Percentiles rank a stretch among this genome's conserved stretches.
Conservation (phyloP, 371 early-diverging fungal genomes). For the Mucor plumbeus region DNA sequence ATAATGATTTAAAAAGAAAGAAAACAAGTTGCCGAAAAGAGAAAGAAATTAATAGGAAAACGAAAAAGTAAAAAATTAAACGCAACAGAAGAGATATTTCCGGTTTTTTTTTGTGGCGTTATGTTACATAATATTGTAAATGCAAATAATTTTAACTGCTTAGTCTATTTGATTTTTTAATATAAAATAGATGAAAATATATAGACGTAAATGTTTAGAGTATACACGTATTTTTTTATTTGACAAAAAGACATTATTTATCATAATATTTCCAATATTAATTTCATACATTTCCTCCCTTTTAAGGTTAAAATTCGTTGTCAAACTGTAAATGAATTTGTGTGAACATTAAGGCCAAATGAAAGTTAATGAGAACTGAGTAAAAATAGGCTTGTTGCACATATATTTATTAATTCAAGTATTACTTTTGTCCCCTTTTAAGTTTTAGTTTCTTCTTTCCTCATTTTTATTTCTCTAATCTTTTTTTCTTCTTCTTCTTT, state of each 20-base stretch:
- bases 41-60: too few relatives aligned
- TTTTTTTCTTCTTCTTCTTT: not conserved
- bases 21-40: constrained; percentile 29
- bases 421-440: not conserved
- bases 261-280: too few relatives aligned
- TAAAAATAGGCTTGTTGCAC: not conserved
- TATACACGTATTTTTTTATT: not conserved
- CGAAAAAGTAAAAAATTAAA: not conserved
- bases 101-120: not conserved
- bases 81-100: not conserved
- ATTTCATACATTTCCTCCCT: not conserved
- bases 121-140: not conserved
- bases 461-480: constrained; percentile 2
- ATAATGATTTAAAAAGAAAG: not conserved
- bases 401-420: not conserved
- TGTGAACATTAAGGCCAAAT: not conserved
- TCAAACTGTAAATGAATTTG: not conserved
- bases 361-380: not conserved
- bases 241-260: not conserved
- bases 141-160: not conserved
- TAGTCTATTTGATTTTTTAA: not conserved
- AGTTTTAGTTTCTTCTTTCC: not conserved
- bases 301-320: not conserved
- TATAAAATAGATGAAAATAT: not conserved
- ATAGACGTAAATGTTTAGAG: not conserved